A percentile compares a stretch with the other conserved stretches of the same genome.
Evolutionary conservation across 2,329 filamentous ascomycete species (phyloP).

Genomic region (Simplicillium aogashimaense): DNA sequence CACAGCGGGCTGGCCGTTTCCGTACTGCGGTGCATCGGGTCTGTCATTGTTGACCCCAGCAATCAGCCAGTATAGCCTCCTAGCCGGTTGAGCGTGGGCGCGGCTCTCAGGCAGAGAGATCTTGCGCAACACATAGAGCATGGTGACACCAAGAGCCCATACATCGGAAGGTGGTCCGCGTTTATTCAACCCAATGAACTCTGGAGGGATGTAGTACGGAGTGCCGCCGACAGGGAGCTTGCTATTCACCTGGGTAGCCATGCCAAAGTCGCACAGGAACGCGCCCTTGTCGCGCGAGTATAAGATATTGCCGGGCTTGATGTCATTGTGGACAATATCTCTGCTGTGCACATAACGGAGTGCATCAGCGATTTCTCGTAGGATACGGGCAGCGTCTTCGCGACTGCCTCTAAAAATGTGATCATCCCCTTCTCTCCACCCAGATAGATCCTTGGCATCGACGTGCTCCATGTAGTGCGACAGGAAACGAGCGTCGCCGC

Average conservation of each 20-base stretch:
- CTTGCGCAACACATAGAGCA: conserved; percentile 48
- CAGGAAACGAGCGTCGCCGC: conserved; percentile 48
- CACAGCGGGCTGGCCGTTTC: conserved; percentile 30
- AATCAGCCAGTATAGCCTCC: conserved; percentile 48
- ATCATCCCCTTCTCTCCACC: conserved; percentile 36
- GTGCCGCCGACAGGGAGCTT: conserved; percentile 42
- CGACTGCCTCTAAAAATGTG: conserved; percentile 41
- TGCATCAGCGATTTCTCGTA: conserved; percentile 43
- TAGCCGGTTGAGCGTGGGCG: conserved; percentile 34
- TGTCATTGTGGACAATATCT: conserved; percentile 49
- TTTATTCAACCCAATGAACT: conserved; percentile 45
- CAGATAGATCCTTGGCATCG: conserved; percentile 43
- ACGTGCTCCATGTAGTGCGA: conserved; percentile 54
- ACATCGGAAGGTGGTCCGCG: conserved; percentile 47
- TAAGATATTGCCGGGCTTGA: conserved; percentile 52
- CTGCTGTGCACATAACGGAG: conserved; percentile 46
- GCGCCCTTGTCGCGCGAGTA: conserved; percentile 49
- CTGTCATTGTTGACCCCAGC: conserved; percentile 39
- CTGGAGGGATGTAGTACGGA: conserved; percentile 52
- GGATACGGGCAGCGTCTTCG: conserved; percentile 39
- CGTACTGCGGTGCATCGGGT: conserved; percentile 19
- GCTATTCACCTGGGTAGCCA: conserved; percentile 34
- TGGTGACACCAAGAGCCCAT: conserved; percentile 50
- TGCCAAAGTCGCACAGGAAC: conserved; percentile 50
- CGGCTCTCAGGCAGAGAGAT: conserved; percentile 45